phyloP scores from a whole-genome alignment of 768 basidiomycete genomes.

The Mycena chlorophos region DNA sequence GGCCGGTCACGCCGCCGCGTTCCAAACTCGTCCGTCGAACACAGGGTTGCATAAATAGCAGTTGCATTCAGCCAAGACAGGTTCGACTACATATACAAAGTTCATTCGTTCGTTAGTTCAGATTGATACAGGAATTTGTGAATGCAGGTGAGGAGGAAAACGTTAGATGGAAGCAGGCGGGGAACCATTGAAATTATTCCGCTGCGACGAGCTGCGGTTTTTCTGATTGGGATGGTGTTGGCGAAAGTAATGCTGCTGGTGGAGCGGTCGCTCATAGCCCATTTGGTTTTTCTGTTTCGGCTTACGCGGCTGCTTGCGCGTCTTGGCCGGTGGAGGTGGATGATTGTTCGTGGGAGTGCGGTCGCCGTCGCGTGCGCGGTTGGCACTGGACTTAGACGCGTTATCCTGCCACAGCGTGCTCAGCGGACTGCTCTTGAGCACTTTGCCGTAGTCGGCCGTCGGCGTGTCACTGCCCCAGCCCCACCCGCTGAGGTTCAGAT shows the following conservation, averaged over 20 bases:
- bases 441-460: constrained; percentile 46
- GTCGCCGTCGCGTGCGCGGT: constrained; percentile 51
- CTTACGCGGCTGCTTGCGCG: constrained; percentile 65
- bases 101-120: no score
- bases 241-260: constrained; percentile 54
- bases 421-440: constrained; percentile 56
- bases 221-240: constrained; percentile 68
- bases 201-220: constrained; percentile 57
- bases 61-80: no score
- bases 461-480: constrained; percentile 45
- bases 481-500: constrained; percentile 63
- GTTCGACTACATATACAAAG: no score
- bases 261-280: constrained; percentile 42
- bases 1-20: no score
- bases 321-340: constrained; percentile 48
- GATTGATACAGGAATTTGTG: no score
- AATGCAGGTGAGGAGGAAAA: no score
- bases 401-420: constrained; percentile 57
- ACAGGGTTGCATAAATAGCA: no score
- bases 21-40: no score
- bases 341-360: constrained; percentile 50
- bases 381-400: constrained; percentile 2
- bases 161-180: constrained; percentile 19
- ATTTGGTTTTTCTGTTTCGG: constrained; percentile 60
- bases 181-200: constrained; percentile 34